phyloP scores from a whole-genome alignment of 1,284 basidiomycete species.

The Trametes sp. region DNA sequence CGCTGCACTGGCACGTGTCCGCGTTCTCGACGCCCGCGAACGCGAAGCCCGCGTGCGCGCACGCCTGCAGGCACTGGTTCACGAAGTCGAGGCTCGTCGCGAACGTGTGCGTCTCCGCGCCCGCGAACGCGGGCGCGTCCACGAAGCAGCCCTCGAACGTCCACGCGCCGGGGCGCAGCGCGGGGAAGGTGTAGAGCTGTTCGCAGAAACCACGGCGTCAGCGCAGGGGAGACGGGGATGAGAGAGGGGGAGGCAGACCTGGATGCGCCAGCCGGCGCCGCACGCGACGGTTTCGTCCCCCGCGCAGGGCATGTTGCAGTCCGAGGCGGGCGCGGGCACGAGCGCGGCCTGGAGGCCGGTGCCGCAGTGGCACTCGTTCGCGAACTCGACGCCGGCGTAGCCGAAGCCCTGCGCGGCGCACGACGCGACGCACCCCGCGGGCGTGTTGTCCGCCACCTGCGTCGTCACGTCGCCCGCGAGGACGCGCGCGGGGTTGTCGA shows the following conservation, averaged over 20 bases:
- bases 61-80: slow-evolving; percentile 31
- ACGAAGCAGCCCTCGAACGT: slow-evolving; percentile 27
- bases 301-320: slow-evolving; percentile 35
- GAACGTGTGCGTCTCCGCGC: slow-evolving; percentile 15
- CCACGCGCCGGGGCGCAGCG: slow-evolving; percentile 29
- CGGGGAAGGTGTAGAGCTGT: slow-evolving; percentile 29
- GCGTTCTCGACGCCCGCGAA: slow-evolving; percentile 31
- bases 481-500: slow-evolving; percentile 35
- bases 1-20: slow-evolving; percentile 25
- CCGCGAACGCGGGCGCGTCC: slow-evolving; percentile 26
- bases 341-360: slow-evolving; percentile 29
- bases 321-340: slow-evolving; percentile 20
- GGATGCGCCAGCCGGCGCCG: slow-evolving; percentile 35
- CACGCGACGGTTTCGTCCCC: slow-evolving; percentile 28
- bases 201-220: too few species aligned
- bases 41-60: slow-evolving; percentile 22
- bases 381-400: slow-evolving; percentile 38
- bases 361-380: slow-evolving; percentile 38
- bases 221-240: background rate
- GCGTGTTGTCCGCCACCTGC: slow-evolving; percentile 28
- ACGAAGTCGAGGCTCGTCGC: slow-evolving; percentile 28
- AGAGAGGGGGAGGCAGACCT: slow-evolving; percentile 11
- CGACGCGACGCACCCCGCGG: slow-evolving; percentile 26
- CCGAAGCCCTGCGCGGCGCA: slow-evolving; percentile 34
- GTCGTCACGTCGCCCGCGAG: slow-evolving; percentile 29